Base-by-base conservation (phyloP, 306 rosid species). In the Lathyrus sativus region DNA sequence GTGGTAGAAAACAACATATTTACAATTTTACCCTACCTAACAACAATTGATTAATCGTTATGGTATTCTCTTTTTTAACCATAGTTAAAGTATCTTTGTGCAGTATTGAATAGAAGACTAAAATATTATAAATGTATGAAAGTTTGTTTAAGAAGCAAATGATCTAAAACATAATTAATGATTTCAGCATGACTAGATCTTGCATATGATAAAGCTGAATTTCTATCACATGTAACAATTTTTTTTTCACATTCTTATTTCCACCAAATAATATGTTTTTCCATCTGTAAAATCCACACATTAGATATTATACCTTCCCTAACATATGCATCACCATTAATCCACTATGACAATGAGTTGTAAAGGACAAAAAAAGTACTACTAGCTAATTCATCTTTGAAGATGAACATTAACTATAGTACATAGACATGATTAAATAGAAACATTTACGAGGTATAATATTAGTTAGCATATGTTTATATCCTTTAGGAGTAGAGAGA, bases 141-240 rank as follows among this genome's bases (percentile, higher is more conserved):
- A 77, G 12, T 29, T 49, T 82, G 78, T 53, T 7, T 51, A 15
- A 28, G 61, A 82, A 78, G 80, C 53, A 77, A 78, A 63, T 81
- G 73, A 72, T 76, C 61, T 58, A 65, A 46, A 54, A 39, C 53
- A 39, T 0, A 70, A 73, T 78, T 75, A 82, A 61, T 70, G 69
- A 66, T 78, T 78, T 72, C 22, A 5, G 26, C 62, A 68, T 62
- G 79, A 80, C 84, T 74, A 51, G 41, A 80, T 75, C 79, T 31
- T 24, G 24, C 67, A 55, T 41, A 63, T 73, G 53, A 64, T 62
- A 72, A 69, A 59, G 69, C 49, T 7, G 9, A 65, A 59, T 12
- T 51, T 68, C 15, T 12, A 44, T 62, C 79, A 70, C 75, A 70
- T 74, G 74, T 17, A 31, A 45, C 10, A 53, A 17, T 9, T 50